Conservation (phyloP, 2,329 filamentous ascomycete genomes). For the Ascochyta clinopodiicola region DNA sequence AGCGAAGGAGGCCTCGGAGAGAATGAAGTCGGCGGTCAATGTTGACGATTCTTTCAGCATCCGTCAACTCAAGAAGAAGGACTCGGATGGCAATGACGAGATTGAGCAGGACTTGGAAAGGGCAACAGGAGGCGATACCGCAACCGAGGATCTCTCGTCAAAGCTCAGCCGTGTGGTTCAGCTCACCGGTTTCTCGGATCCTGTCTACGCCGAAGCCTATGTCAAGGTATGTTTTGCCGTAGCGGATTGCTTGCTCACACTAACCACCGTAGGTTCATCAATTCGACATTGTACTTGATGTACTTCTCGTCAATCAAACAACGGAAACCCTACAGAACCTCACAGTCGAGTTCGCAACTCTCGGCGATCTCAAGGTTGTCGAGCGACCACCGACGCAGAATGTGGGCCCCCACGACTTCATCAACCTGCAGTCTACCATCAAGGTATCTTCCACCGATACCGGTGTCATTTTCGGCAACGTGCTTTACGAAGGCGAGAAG, state of each 20-base stretch:
- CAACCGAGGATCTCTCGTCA: constrained; percentile 83
- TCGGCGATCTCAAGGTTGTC: constrained; percentile 97
- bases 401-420: constrained; percentile 91
- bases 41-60: constrained; percentile 95
- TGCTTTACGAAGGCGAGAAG: constrained; percentile 88
- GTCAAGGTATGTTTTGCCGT: constrained; percentile 69
- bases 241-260: not conserved
- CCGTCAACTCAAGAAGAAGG: constrained; percentile 88
- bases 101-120: constrained; percentile 90
- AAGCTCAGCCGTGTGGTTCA: constrained; percentile 97
- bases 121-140: constrained; percentile 88
- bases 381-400: constrained; percentile 97
- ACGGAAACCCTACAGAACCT: constrained; percentile 95
- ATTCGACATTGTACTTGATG: constrained; percentile 97
- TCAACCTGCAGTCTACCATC: constrained; percentile 98
- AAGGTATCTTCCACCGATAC: constrained; percentile 98
- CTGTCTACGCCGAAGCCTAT: constrained; percentile 98
- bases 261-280: constrained; percentile 70
- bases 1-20: constrained; percentile 91
- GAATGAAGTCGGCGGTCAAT: constrained; percentile 91
- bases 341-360: constrained; percentile 96
- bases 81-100: constrained; percentile 79
- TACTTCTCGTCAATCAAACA: constrained; percentile 96
- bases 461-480: constrained; percentile 97
- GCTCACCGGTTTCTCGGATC: constrained; percentile 96